Evolutionary conservation across 2,329 filamentous ascomycete species (phyloP), one percentile per base, ranked within the genome.

Genomic region (Teratosphaeria viscida): DNA sequence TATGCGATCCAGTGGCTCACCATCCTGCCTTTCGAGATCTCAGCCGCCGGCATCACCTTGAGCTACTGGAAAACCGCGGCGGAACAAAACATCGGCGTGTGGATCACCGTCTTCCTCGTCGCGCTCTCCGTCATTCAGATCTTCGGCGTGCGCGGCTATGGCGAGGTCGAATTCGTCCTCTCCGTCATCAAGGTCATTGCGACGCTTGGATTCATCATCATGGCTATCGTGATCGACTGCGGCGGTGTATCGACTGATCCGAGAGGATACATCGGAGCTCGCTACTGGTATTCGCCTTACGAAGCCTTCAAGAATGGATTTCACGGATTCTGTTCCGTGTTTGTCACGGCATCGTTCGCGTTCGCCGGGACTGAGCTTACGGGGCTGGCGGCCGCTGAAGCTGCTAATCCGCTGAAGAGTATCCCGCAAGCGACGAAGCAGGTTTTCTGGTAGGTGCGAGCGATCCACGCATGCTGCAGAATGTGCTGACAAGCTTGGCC

Each of bases 351-450:
- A 19, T 81, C 83, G 2, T 86, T 86, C 64, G 78, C 83, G 49
- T 86, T 85, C 68, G 78, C 79, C 26, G 84, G 84, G 62, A 85
- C 84, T n/a, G 84, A 86, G 70, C 73, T 86, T 43, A 81, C 84
- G 52, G 83, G 83, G 68, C 73, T 82, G 39, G 78, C 78, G 56
- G 80, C 79, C 35, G 81, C 78, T 52, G 81, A 82, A 68, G 77
- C 79, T 16, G 74, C 74, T 23, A 79, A 82, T 57, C 81, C 81
- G 0, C 69, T 77, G 29, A 79, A 78, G 66, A 77, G 78, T 4
- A 64, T 72, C 14, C 71, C 70, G 0, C 69, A 65, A 11, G 71
- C 71, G 16, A 65, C 68, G 39, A 71, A 72, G 64, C 70, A 73
- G 59, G 71, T 73, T 32, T 71, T 73, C 55, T 73, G 71, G 71